Evolutionary conservation across 305 asterid species (phyloP), one percentile per base, ranked within the genome.

Genomic region (Fraxinus latifolia): DNA sequence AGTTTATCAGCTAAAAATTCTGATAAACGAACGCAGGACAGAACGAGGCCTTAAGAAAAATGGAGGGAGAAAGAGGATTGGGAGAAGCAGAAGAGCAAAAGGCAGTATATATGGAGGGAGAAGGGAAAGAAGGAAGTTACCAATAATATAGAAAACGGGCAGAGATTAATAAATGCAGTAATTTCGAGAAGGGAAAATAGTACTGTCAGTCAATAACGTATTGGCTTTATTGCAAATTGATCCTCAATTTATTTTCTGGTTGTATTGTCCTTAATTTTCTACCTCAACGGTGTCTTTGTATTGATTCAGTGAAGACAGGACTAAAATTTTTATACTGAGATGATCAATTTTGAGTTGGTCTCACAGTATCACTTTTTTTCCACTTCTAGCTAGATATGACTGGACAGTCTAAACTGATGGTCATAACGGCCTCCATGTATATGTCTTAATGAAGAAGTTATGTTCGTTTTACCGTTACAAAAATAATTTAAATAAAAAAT

Each of bases 41-140:
- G 67, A 87, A 68, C 50, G 86, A 4, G 80, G 50, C 55, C 65
- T 2, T 25, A 67, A 23, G 50, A 21, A 42, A 31, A 71, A 29
- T 81, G 12, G 42, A 65, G 77, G 42, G 83, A 75, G 82, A 80
- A 50, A 47, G 77, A 53, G 80, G 87, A 80, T 75, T 82, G 87
- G 60, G 89, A 55, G 83, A 82, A 90, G 73, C 70, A 72, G 87
- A 79, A 80, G 95, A 81, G 90, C 73, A 68, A 58, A 27, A 80
- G 90, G 67, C 81, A 36, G 91, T 91, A 88, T 93, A 90, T 95
- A 93, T 88, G 91, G 96, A 89, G 82, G 81, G 81, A 42, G 90
- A 84, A 78, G 80, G 78, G 83, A 73, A 70, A 88, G 88, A 83
- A 88, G 87, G 73, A 78, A 81, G 53, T 39, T 9, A 42, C 15